phyloP scores from a whole-genome alignment of 805 yeast genomes.

The Ogataea nakhonphanomensis region DNA sequence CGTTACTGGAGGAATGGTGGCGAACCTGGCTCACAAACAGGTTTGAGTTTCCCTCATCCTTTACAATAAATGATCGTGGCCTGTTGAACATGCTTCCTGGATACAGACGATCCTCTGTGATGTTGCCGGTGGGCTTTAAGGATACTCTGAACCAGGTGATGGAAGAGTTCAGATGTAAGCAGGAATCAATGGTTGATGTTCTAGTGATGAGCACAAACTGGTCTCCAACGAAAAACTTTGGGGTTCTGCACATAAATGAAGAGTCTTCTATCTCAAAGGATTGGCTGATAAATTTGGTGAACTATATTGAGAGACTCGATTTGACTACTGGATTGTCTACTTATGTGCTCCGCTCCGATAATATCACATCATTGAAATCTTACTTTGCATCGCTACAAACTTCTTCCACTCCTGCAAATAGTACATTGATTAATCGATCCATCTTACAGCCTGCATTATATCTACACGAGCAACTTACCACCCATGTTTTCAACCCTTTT shows the following conservation, averaged over 20 bases:
- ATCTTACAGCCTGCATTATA: constrained; percentile 28
- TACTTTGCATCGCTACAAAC: constrained; percentile 20
- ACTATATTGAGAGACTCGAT: constrained; percentile 27
- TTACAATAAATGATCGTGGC: constrained; percentile 32
- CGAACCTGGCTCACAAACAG: constrained; percentile 31
- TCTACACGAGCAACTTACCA: constrained; percentile 27
- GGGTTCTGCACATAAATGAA: constrained; percentile 24
- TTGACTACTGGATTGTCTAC: constrained; percentile 27
- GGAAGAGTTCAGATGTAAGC: constrained; percentile 7
- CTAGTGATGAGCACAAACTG: constrained; percentile 29
- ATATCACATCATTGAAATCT: constrained; percentile 25
- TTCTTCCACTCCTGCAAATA: constrained; percentile 18
- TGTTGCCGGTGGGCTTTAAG: constrained; percentile 28
- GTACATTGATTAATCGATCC: constrained; percentile 29
- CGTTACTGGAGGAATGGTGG: constrained; percentile 36
- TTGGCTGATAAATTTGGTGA: constrained; percentile 20
- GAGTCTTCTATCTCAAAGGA: constrained; percentile 20
- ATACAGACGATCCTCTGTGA: constrained; percentile 28
- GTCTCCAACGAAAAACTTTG: constrained; percentile 33
- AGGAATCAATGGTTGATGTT: constrained; percentile 20
- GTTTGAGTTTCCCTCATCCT: constrained; percentile 26
- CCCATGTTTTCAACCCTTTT: constrained; percentile 31
- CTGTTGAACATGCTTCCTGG: constrained; percentile 31
- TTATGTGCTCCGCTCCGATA: constrained; percentile 23
- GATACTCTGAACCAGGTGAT: constrained; percentile 27